Conservation (phyloP, 2,329 filamentous ascomycete genomes). For the Trichoderma brevicompactum region DNA sequence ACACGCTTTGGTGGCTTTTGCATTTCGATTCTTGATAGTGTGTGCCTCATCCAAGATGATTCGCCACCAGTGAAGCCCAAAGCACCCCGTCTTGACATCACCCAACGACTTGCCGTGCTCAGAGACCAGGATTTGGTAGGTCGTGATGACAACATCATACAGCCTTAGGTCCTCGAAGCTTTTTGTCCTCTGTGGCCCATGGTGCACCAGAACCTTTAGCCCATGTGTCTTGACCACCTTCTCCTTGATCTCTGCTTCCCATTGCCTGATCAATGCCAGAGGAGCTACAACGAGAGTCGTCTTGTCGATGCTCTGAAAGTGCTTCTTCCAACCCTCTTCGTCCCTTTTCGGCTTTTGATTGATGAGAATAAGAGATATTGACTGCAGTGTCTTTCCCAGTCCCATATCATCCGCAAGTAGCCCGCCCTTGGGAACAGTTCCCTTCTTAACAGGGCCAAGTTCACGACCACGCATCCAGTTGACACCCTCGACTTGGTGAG, state of each 20-base stretch:
- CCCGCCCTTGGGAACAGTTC: slow-evolving; percentile 83
- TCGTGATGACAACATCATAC: slow-evolving; percentile 96
- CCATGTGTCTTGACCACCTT: slow-evolving; percentile 73
- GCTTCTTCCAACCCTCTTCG: slow-evolving; percentile 65
- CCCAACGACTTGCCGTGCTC: slow-evolving; percentile 76
- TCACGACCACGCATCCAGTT: slow-evolving; percentile 96
- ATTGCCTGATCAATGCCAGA: slow-evolving; percentile 92
- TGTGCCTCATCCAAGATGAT: slow-evolving; percentile 96
- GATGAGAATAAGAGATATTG: slow-evolving; percentile 82
- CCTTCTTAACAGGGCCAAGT: slow-evolving; percentile 80
- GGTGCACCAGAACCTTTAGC: slow-evolving; percentile 85
- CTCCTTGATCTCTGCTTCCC: slow-evolving; percentile 89
- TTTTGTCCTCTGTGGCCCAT: slow-evolving; percentile 85
- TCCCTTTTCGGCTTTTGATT: slow-evolving; percentile 71
- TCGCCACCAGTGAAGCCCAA: slow-evolving; percentile 92
- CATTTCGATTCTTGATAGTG: slow-evolving; percentile 97
- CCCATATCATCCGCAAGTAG: slow-evolving; percentile 98
- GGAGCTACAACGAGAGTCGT: slow-evolving; percentile 91
- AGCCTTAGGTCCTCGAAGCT: slow-evolving; percentile 73
- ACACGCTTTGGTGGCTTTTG: slow-evolving; percentile 91
- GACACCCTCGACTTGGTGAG: slow-evolving; percentile 92
- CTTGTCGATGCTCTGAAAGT: slow-evolving; percentile 71
- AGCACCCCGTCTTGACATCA: slow-evolving; percentile 75
- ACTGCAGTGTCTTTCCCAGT: slow-evolving; percentile 93
- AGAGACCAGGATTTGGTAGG: slow-evolving; percentile 92